Percentiles rank a stretch among this genome's conserved stretches.
phyloP scores from a whole-genome alignment of 495 filamentous ascomycete species.

The Corynascus novoguineensis region DNA sequence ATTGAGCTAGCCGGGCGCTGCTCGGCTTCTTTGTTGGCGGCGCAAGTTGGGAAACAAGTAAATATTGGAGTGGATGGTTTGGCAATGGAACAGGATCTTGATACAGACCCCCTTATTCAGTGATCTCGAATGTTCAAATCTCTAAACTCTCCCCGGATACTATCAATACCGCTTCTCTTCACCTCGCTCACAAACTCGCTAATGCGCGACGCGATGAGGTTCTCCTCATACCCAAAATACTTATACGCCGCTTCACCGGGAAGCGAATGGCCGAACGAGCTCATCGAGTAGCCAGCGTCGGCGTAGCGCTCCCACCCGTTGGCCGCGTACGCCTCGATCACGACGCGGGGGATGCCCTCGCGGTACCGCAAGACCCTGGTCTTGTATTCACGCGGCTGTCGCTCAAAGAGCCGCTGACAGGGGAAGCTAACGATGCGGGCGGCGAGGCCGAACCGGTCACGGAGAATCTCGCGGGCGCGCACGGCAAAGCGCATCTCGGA shows the following conservation, averaged over 20 bases:
- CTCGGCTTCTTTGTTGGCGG: too few relatives aligned
- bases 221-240: constrained; percentile 32
- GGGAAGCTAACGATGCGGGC: constrained; percentile 53
- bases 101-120: too few relatives aligned
- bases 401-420: constrained; percentile 49
- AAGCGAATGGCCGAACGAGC: constrained; percentile 42
- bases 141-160: background rate
- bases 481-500: constrained; percentile 31
- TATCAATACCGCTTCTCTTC: background rate
- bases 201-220: background rate
- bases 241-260: constrained; percentile 49
- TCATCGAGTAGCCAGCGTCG: constrained; percentile 47
- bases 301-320: constrained; percentile 58
- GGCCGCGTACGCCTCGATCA: constrained; percentile 51
- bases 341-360: constrained; percentile 39
- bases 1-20: constrained; percentile 63
- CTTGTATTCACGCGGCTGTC: constrained; percentile 47
- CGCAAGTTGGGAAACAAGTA: too few relatives aligned
- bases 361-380: constrained; percentile 34
- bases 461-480: constrained; percentile 20
- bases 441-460: constrained; percentile 22
- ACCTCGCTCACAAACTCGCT: background rate
- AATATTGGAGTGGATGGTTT: background rate
- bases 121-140: constrained; percentile 2
- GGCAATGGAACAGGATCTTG: background rate